Base-by-base conservation (phyloP, 1,139 yeast species). In the Protomyces inundatus region DNA sequence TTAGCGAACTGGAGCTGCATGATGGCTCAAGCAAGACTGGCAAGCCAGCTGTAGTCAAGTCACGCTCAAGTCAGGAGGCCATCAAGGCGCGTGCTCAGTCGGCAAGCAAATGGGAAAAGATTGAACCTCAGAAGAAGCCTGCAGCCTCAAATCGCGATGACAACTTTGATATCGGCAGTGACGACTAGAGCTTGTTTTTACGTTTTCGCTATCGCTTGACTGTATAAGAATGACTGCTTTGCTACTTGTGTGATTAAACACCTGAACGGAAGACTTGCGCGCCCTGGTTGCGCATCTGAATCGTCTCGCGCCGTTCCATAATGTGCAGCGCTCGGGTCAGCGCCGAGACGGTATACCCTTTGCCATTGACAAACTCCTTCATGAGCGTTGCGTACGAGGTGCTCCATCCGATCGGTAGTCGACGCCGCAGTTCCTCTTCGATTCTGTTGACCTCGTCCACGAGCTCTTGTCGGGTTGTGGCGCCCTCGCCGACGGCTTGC, bases 371-470 rank as follows among this genome's bases (percentile, higher is more conserved):
- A 74, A 91, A 87, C 75, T 93, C 97, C 68, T 86, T 83, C 70
- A 90, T 82, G 66, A 93, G 80, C 1, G 97, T 90, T 70, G 84
- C 85, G 74, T 89, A 89, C 33, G 95, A 87, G 1, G 98, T 90
- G 39, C 96, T 88, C 95, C 97, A 93, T 12, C 98, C 98, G 69
- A 95, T 87, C 5, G 98, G 98, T 69, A 93, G 80, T 73, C 98
- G 84, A 75, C 95, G 84, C 75, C 90, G 86, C 69, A 93, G 82
- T 74, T 90, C 96, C 55, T 82, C 84, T 73, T 91, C 97, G 61
- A 93, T 90, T 71, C 80, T 81, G 69, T 84, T 82, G 58, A 91
- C 90, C 73, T 90, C 95, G 45, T 83, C 82, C 65, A 82, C 81
- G 67, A 87, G 75, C 69, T 82, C 82, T 64, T 81, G 73, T 65